Evolutionary conservation across 257 asterid species (phyloP).

Genomic region (Echites panduratus): DNA sequence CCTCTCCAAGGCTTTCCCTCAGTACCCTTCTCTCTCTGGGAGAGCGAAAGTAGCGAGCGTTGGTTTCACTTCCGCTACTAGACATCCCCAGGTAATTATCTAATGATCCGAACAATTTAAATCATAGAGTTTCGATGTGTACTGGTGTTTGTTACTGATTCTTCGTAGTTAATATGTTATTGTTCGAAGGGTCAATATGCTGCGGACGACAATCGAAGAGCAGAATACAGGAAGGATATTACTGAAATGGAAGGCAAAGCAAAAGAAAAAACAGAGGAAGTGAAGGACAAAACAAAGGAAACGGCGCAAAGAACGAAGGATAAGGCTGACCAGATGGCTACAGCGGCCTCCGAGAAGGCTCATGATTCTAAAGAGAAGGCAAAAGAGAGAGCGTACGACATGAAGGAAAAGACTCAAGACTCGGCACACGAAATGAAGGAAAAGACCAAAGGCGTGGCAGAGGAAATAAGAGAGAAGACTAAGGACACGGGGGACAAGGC

Average conservation of each 20-base stretch:
- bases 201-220: slow-evolving; percentile 33
- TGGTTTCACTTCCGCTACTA: slow-evolving; percentile 56
- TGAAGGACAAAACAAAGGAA: slow-evolving; percentile 38
- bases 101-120: not conserved
- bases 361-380: slow-evolving; percentile 11
- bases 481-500: slow-evolving; percentile 33
- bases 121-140: too few species aligned
- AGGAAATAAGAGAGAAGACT: too few species aligned
- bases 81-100: slow-evolving; percentile 34
- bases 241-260: slow-evolving; percentile 38
- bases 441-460: slow-evolving; percentile 9
- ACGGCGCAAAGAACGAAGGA: slow-evolving; percentile 26
- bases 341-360: slow-evolving; percentile 21
- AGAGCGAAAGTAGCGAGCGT: slow-evolving; percentile 44
- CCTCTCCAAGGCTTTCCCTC: slow-evolving; percentile 41
- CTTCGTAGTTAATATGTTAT: too few species aligned
- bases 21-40: slow-evolving; percentile 24
- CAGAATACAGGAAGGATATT: slow-evolving; percentile 17
- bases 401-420: slow-evolving; percentile 33
- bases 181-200: slow-evolving; percentile 33
- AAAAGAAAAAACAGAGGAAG: slow-evolving; percentile 23
- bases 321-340: slow-evolving; percentile 15
- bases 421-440: slow-evolving; percentile 11
- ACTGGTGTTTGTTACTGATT: too few species aligned
- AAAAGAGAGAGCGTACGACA: slow-evolving; percentile 20